Conservation (phyloP, 345 rosid species). For the Noccaea caerulescens region DNA sequence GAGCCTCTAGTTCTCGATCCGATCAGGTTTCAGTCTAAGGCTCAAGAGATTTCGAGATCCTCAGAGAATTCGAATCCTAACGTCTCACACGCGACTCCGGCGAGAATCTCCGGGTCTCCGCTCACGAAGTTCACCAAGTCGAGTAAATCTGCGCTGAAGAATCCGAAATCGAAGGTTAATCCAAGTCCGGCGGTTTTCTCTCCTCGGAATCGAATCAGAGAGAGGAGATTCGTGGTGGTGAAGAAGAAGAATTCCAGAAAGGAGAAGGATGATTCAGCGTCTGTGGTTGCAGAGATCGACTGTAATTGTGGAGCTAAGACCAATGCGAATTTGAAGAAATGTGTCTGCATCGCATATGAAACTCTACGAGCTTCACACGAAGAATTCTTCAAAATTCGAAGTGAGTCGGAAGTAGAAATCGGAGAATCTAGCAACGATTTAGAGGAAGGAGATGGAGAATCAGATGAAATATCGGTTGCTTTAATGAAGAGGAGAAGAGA, state of each 20-base stretch:
- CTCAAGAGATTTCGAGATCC: slow-evolving; percentile 34
- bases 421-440: slow-evolving; percentile 25
- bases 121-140: slow-evolving; percentile 57
- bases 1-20: slow-evolving; percentile 55
- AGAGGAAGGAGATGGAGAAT: slow-evolving; percentile 36
- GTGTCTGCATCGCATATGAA: slow-evolving; percentile 79
- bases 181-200: slow-evolving; percentile 43
- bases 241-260: slow-evolving; percentile 72
- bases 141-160: slow-evolving; percentile 46
- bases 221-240: slow-evolving; percentile 77
- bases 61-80: slow-evolving; percentile 90
- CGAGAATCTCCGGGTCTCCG: slow-evolving; percentile 45
- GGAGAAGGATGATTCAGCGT: slow-evolving; percentile 41
- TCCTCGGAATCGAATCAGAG: slow-evolving; percentile 64
- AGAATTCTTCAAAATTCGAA: slow-evolving; percentile 57
- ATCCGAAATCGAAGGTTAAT: slow-evolving; percentile 23
- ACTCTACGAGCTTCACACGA: slow-evolving; percentile 77
- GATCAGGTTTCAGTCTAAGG: slow-evolving; percentile 46
- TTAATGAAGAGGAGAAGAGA: slow-evolving; percentile 83
- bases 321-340: slow-evolving; percentile 57
- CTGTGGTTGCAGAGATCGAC: slow-evolving; percentile 38
- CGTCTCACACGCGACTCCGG: slow-evolving; percentile 49
- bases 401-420: slow-evolving; percentile 28
- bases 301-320: slow-evolving; percentile 67
- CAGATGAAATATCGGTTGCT: slow-evolving; percentile 41